Percentiles rank a stretch among this genome's conserved stretches.
Conservation (phyloP, 192 early-diverging fungal species). For the Helicostylum pulchrum region DNA sequence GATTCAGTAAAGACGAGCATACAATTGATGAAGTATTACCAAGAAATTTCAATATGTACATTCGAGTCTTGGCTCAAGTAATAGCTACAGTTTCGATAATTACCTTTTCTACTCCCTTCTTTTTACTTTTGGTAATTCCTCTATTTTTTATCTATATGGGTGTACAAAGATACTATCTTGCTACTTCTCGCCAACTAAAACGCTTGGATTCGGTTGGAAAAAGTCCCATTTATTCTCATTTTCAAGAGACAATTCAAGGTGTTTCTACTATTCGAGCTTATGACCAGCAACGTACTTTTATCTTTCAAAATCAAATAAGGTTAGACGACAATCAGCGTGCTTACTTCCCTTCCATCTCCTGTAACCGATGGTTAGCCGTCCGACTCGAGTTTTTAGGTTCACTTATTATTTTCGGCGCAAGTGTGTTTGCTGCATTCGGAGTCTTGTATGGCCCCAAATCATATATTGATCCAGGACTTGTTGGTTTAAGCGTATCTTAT, state of each 20-base stretch:
- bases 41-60: conserved; percentile 48
- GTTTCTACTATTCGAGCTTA: conserved; percentile 69
- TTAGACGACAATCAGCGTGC: conserved; percentile 80
- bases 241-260: conserved; percentile 65
- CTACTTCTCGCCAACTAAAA: conserved; percentile 75
- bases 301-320: conserved; percentile 60
- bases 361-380: conserved; percentile 67
- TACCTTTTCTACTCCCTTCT: conserved; percentile 40
- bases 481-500: conserved; percentile 62
- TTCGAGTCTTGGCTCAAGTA: conserved; percentile 39
- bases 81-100: conserved; percentile 46
- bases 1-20: conserved; percentile 86
- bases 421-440: conserved; percentile 66
- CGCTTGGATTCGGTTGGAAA: conserved; percentile 78
- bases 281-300: conserved; percentile 61
- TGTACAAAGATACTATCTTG: conserved; percentile 62
- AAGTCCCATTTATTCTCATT: conserved; percentile 78
- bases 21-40: conserved; percentile 74
- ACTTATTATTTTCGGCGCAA: conserved; percentile 75
- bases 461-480: conserved; percentile 66
- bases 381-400: conserved; percentile 81
- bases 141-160: conserved; percentile 42
- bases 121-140: conserved; percentile 48
- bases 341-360: conserved; percentile 70
- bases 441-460: conserved; percentile 44